Conservation (phyloP, 2,329 filamentous ascomycete genomes). For the Xylariaceae sp. region DNA sequence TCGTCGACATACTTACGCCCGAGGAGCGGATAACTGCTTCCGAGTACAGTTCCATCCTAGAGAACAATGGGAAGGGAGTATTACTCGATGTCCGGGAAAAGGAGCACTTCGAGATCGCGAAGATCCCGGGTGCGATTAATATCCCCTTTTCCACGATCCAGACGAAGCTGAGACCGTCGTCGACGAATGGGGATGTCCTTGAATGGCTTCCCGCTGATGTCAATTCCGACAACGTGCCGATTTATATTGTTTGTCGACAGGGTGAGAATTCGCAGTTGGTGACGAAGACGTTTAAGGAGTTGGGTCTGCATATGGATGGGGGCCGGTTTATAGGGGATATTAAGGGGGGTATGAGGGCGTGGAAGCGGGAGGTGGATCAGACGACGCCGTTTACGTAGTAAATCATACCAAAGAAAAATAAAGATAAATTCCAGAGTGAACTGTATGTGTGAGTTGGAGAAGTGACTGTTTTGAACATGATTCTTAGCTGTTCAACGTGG, state of each 20-base stretch:
- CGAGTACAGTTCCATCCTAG: conserved; percentile 46
- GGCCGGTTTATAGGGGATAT: conserved; percentile 64
- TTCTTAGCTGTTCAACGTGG: no score
- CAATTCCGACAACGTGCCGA: conserved; percentile 41
- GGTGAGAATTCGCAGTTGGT: conserved; percentile 76
- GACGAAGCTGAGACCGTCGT: conserved; percentile 19
- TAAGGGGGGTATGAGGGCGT: conserved; percentile 64
- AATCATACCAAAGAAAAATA: conserved; percentile 3
- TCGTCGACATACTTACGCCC: conserved; percentile 51
- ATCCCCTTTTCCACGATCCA: conserved; percentile 59
- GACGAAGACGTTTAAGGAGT: conserved; percentile 58
- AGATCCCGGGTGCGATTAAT: conserved; percentile 70
- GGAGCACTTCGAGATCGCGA: conserved; percentile 78
- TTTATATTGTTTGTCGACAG: conserved; percentile 68
- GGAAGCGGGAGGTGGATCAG: conserved; percentile 63
- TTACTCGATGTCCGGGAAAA: conserved; percentile 80
- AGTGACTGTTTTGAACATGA: no score
- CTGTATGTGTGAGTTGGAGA: no score
- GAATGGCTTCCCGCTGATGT: conserved; percentile 39
- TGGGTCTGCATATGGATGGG: conserved; percentile 48
- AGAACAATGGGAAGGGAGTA: conserved; percentile 39
- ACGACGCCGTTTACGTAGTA: conserved; percentile 48
- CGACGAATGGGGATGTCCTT: conserved; percentile 18
- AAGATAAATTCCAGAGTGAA: background rate
- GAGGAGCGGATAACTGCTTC: conserved; percentile 63